Base-by-base conservation (phyloP, 2,329 filamentous ascomycete genomes). In the Botrytis tulipae region DNA sequence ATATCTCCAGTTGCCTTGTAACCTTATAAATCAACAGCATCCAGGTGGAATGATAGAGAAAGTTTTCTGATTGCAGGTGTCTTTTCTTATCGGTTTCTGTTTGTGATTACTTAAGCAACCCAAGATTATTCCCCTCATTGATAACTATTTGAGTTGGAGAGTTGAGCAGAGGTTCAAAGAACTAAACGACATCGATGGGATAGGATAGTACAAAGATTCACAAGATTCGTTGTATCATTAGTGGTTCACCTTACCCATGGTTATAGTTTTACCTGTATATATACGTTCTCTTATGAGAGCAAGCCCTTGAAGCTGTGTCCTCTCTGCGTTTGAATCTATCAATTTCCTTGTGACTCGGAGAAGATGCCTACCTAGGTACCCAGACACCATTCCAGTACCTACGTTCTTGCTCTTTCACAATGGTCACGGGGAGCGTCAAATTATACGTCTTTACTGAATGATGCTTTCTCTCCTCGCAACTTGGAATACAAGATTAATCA, bases 11-110 rank as follows among this genome's bases (percentile, higher is more conserved):
- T 14, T 10, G 16, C 37, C 40, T 63, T 42, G 37, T 29, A 54
- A 54, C 60, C 60, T 63, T 63, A 63, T 29, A 63, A 63, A 63
- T 62, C 59, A 62, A 62, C n/a, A 54, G 14, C n/a, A 29, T 29
- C 1, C 48, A n/a, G 48, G 22, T 51, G 48, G 46, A 48, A 48
- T 48, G 46, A 46, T 22, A 46, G 44, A 46, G 44, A 46, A 46
- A 46, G 44, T 46, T 46, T 51, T 20, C 32, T 32, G n/a, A 25
- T 48, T 65, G 35, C 35, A 35, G 35, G 35, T 35, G 18, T 66
- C 29, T 66, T 66, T 35, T 35, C 42, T 66, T 66, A 48, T 66
- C 42, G 44, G 20, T 29, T 20, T 29, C 12, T 42, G 37, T 1
- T 35, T 48, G 22, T 63, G 61, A 42, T 63, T 63, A 63, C 37